phyloP scores from a whole-genome alignment of 192 early-diverging fungal species.

The Powellomyces hirtus region DNA sequence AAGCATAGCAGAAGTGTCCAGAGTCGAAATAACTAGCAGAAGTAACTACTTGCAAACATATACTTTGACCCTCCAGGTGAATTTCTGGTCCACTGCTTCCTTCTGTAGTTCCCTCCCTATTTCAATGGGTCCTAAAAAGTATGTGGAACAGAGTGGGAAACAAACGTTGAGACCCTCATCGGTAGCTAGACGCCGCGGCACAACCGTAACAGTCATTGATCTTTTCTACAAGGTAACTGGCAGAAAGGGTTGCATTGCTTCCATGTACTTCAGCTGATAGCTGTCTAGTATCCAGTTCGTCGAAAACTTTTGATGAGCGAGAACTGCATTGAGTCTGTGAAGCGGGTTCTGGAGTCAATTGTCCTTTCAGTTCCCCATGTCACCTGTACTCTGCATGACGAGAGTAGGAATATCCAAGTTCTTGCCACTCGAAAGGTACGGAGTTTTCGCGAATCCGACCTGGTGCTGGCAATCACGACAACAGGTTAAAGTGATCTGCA shows the following conservation, averaged over 20 bases:
- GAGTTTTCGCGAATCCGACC: neutral
- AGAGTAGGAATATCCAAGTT: neutral
- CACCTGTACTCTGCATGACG: constrained; percentile 15
- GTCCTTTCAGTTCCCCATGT: constrained; percentile 36
- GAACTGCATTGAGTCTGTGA: constrained; percentile 43
- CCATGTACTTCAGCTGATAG: no score
- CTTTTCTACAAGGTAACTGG: constrained; percentile 63
- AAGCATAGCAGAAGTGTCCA: constrained; percentile 44
- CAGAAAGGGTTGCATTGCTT: no score
- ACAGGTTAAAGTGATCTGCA: constrained; percentile 1
- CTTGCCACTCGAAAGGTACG: constrained; percentile 23
- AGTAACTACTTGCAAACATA: constrained; percentile 37
- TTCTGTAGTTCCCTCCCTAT: no score
- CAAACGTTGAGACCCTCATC: neutral
- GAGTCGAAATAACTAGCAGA: constrained; percentile 55
- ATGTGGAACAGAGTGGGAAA: neutral
- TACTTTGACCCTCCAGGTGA: constrained; percentile 40
- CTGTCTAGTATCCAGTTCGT: constrained; percentile 56
- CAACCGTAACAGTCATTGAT: constrained; percentile 60
- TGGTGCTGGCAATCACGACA: neutral
- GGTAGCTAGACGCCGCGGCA: constrained; percentile 42
- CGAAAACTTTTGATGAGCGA: constrained; percentile 47
- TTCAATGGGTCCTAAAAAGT: neutral
- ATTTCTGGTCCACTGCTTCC: no score
- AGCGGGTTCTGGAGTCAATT: constrained; percentile 48